Evolutionary conservation across 192 early-diverging fungal species (phyloP).

Genomic region (Chytriomyces confervae): DNA sequence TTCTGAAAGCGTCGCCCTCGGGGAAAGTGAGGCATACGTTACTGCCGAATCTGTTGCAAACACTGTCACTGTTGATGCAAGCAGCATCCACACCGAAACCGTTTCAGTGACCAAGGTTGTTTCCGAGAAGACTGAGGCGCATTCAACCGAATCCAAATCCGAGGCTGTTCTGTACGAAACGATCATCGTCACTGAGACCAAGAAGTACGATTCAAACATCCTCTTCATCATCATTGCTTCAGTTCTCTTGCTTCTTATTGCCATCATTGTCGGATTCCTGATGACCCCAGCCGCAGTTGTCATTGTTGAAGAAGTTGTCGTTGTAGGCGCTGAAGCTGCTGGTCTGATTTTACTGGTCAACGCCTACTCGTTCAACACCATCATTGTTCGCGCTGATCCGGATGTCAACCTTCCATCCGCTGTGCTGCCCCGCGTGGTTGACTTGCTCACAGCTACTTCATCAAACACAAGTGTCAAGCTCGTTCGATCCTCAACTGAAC

Average conservation of each 20-base stretch:
- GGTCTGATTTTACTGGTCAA: background rate
- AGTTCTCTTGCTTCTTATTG: background rate
- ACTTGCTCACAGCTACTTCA: background rate
- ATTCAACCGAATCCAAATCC: background rate
- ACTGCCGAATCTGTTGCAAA: background rate
- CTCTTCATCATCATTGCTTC: background rate
- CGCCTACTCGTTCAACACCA: constrained; percentile 14
- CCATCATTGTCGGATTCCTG: background rate
- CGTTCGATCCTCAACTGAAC: background rate
- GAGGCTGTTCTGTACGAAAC: background rate
- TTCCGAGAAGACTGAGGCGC: background rate
- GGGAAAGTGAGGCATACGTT: background rate
- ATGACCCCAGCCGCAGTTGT: constrained; percentile 7
- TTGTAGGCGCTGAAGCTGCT: background rate
- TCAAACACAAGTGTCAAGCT: constrained; percentile 1
- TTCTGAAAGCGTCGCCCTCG: background rate
- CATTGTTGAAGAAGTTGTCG: background rate
- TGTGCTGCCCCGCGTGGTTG: constrained; percentile 21
- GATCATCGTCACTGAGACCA: background rate
- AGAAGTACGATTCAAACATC: constrained; percentile 4
- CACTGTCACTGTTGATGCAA: background rate
- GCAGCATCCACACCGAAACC: background rate
- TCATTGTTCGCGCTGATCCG: constrained; percentile 1
- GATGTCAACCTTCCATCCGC: constrained; percentile 20
- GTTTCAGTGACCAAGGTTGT: background rate